phyloP scores from a whole-genome alignment of 257 asterid genomes.

The Leonotis leonurus region DNA sequence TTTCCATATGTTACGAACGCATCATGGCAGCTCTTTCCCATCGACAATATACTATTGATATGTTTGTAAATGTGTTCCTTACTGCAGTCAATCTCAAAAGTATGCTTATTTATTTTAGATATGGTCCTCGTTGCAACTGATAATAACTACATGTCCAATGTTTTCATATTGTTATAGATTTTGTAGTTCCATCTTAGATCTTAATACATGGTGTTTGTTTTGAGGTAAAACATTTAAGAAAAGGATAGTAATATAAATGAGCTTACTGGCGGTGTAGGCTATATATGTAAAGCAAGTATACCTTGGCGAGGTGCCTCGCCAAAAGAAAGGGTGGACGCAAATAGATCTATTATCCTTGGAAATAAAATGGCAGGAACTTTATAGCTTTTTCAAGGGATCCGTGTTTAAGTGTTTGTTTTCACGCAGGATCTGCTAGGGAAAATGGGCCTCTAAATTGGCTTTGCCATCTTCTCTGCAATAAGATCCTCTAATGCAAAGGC shows the following conservation, averaged over 20 bases:
- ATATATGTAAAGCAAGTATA: background rate
- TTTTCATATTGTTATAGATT: background rate
- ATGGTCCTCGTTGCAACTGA: background rate
- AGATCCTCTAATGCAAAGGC: slow-evolving; percentile 56
- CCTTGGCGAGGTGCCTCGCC: background rate
- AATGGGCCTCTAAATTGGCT: slow-evolving; percentile 63
- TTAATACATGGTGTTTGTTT: background rate
- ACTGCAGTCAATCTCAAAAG: too few species aligned
- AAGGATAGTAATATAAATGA: background rate
- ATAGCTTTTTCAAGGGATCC: slow-evolving; percentile 15
- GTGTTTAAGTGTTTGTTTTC: slow-evolving; percentile 66
- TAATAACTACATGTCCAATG: background rate
- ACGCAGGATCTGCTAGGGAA: slow-evolving; percentile 69
- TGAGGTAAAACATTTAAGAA: background rate
- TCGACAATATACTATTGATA: background rate
- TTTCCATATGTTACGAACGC: background rate
- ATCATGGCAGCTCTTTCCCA: background rate
- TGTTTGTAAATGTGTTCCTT: background rate
- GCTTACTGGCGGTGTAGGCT: too few species aligned
- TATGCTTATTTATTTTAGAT: too few species aligned
- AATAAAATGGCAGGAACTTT: background rate
- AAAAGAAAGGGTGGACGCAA: background rate
- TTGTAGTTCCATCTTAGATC: background rate
- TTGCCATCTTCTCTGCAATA: slow-evolving; percentile 51
- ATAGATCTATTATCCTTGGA: background rate